phyloP scores from a whole-genome alignment of 163 green algal genomes.

The Trebouxia gelatinosa region DNA sequence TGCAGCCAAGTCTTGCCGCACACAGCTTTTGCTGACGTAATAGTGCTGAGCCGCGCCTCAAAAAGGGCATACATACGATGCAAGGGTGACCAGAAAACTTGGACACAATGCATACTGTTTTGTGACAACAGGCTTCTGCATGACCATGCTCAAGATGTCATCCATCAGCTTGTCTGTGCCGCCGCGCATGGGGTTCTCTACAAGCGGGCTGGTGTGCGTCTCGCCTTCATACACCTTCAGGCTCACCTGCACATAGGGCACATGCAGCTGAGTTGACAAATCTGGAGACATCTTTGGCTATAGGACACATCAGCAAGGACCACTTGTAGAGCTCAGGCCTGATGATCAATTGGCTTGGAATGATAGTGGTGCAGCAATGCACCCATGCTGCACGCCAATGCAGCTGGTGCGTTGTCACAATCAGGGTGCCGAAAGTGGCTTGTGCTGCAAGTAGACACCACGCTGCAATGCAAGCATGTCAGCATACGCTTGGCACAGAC shows the following conservation, averaged over 20 bases:
- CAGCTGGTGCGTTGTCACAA: no score
- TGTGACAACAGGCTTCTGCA: not conserved
- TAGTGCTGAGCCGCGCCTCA: no score
- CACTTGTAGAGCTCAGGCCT: no score
- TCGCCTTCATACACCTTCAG: slow-evolving; percentile 77
- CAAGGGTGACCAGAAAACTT: slow-evolving; percentile 23
- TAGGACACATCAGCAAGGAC: not conserved
- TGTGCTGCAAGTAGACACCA: no score
- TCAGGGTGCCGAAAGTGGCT: no score
- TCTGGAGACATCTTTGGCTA: not conserved
- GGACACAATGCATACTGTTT: slow-evolving; percentile 32
- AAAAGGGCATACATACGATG: slow-evolving; percentile 34
- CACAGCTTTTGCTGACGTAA: no score
- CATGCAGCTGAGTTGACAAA: not conserved
- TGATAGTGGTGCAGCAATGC: no score
- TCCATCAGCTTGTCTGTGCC: slow-evolving; percentile 79
- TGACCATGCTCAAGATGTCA: slow-evolving; percentile 70
- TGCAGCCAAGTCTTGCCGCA: no score
- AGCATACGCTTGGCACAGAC: no score
- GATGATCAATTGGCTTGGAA: no score
- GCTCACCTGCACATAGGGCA: slow-evolving; percentile 20
- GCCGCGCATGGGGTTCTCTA: slow-evolving; percentile 73
- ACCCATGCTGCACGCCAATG: no score
- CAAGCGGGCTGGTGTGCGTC: slow-evolving; percentile 88
- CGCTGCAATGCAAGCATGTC: no score